Base-by-base conservation (phyloP, 2,329 filamentous ascomycete genomes). In the Didymella keratinophila region DNA sequence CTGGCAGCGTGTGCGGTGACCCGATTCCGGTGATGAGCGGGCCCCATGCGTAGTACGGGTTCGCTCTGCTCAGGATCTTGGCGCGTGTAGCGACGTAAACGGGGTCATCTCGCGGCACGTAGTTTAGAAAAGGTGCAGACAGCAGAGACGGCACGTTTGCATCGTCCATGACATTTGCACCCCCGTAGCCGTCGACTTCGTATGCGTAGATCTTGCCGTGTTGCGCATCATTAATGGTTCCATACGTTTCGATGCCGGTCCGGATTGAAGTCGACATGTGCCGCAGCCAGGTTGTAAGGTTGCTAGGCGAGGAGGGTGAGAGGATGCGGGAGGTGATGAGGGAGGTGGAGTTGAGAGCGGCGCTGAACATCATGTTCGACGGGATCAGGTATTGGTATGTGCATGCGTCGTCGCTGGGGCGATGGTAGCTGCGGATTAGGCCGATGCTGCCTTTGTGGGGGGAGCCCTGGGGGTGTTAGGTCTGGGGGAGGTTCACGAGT, bases 281-380 rank as follows among this genome's bases (percentile, higher is more conserved):
- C 25, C 77, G 78, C 84, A 91, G 90, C 60, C 83, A 75, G 1
- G 73, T 69, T 0, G 86, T 83, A 0, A 89, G 78, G 61, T 80
- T 20, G 48, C n/a, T 11, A n/a, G 36, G 3, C 5, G 42, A 36
- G 23, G 36, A 4, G 9, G 44, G 32, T 0, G 60, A 36, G 73
- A 77, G 70, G 45, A 87, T 73, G 25, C 73, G 73, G 18, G 73
- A 76, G 78, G 85, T 84, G 71, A 87, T 86, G 7, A 73, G 63
- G 10, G 81, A 79, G 0, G 82, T 78, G 0, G 81, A 78, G 30
- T 80, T 81, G 10, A 93, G 82, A 62, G 87, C 89, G 10, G 82
- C 78, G 25, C 86, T 81, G 65, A 92, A 88, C 89, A 92, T 91
- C 89, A 92, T 92, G 54, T 83, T 84, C 18, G 75, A 75, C 0